phyloP scores from a whole-genome alignment of 176 grass and related monocot species.

The Thinopyrum elongatum region DNA sequence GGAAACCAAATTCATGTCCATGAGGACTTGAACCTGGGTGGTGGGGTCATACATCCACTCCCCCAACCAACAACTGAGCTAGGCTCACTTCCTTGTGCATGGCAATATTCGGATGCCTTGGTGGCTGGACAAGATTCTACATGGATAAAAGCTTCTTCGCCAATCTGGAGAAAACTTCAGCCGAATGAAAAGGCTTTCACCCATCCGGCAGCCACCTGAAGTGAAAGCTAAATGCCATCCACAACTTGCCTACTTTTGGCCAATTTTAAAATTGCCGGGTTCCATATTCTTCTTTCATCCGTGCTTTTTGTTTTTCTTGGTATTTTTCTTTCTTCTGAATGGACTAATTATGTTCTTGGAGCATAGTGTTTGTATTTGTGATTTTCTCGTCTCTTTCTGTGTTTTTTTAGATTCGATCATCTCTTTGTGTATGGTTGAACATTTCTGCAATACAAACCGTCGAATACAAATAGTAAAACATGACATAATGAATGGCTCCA shows the following conservation, averaged over 20 bases:
- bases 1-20: too few relatives aligned
- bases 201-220: slow-evolving; percentile 25
- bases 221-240: slow-evolving; percentile 41
- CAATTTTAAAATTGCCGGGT: slow-evolving; percentile 37
- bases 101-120: slow-evolving; percentile 26
- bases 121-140: slow-evolving; percentile 28
- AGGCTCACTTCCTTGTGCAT: not conserved
- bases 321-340: slow-evolving; percentile 9
- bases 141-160: slow-evolving; percentile 13
- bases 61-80: too few relatives aligned
- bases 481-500: not conserved
- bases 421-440: not conserved
- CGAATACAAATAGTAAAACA: too few relatives aligned
- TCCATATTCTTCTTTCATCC: slow-evolving; percentile 15
- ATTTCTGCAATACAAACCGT: not conserved
- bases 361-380: slow-evolving; percentile 9
- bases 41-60: too few relatives aligned
- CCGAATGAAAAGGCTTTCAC: slow-evolving; percentile 1
- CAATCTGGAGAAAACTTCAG: slow-evolving; percentile 31
- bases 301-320: not conserved
- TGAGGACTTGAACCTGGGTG: too few relatives aligned
- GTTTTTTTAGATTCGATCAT: too few relatives aligned
- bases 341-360: slow-evolving; percentile 26
- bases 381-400: slow-evolving; percentile 1
- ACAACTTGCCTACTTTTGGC: slow-evolving; percentile 37